Conservation (phyloP, 2,329 filamentous ascomycete species). For the Trichocomaceae sp. region DNA sequence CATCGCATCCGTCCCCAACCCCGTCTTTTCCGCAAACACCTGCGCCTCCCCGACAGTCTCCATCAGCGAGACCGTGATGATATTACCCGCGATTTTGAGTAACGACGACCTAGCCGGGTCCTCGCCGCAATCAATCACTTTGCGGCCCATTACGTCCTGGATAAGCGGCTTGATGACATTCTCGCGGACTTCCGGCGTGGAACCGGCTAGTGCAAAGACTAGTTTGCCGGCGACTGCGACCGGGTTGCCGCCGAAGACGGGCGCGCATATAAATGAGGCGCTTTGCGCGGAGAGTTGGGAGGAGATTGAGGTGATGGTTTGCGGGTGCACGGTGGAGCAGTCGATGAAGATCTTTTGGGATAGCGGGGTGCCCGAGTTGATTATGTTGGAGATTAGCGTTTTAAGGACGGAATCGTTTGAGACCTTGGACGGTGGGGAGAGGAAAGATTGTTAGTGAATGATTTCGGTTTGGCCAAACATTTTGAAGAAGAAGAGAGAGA, state of each 20-base stretch:
- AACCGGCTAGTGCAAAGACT: slow-evolving; percentile 40
- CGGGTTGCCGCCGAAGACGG: slow-evolving; percentile 41
- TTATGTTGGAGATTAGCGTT: slow-evolving; percentile 23
- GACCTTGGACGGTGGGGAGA: slow-evolving; percentile 33
- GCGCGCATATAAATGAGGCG: slow-evolving; percentile 35
- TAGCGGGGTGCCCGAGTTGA: slow-evolving; percentile 31
- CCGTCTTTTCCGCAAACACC: slow-evolving; percentile 42
- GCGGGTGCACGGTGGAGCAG: slow-evolving; percentile 78
- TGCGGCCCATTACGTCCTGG: slow-evolving; percentile 39
- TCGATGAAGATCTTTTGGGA: slow-evolving; percentile 76
- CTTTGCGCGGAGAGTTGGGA: slow-evolving; percentile 28
- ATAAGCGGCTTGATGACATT: slow-evolving; percentile 35
- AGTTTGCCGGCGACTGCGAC: slow-evolving; percentile 41
- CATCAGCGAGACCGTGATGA: slow-evolving; percentile 40
- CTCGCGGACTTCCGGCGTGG: slow-evolving; percentile 23
- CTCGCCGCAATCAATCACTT: slow-evolving; percentile 39
- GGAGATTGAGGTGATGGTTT: slow-evolving; percentile 46
- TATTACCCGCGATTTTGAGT: slow-evolving; percentile 43
- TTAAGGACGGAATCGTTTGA: slow-evolving; percentile 37
- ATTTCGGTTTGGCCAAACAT: too few species aligned
- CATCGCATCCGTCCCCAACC: slow-evolving; percentile 36
- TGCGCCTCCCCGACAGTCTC: slow-evolving; percentile 42
- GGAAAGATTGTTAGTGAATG: neutral
- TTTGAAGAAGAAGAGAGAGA: neutral
- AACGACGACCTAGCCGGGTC: slow-evolving; percentile 38